phyloP scores from a whole-genome alignment of 768 basidiomycete species.

The Phlebiopsis flavidoalba region DNA sequence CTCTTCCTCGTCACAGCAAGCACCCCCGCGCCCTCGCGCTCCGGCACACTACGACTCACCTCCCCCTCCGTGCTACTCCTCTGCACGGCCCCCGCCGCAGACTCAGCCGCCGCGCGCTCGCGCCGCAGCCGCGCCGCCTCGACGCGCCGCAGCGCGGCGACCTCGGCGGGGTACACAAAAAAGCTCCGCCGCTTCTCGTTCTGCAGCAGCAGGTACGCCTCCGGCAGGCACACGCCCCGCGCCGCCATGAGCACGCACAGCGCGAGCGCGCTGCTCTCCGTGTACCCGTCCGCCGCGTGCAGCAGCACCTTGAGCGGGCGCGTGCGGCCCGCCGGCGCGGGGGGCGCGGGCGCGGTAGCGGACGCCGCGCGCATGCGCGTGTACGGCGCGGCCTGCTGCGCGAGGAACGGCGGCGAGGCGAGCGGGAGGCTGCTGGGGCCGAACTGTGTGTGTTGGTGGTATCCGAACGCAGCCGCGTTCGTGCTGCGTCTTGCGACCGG shows the following conservation, averaged over 20 bases:
- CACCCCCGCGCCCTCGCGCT: not conserved
- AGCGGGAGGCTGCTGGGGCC: slow-evolving; percentile 21
- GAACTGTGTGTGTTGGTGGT: not conserved
- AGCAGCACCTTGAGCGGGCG: slow-evolving; percentile 70
- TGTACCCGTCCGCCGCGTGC: slow-evolving; percentile 87
- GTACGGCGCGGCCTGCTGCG: slow-evolving; percentile 14
- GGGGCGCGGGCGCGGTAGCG: not conserved
- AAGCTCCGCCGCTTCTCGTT: slow-evolving; percentile 75
- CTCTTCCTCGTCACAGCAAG: slow-evolving; percentile 47
- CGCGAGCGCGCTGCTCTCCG: slow-evolving; percentile 86
- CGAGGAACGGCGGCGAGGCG: slow-evolving; percentile 24
- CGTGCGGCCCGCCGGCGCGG: slow-evolving; percentile 32
- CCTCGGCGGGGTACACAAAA: slow-evolving; percentile 85
- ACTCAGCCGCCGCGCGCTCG: slow-evolving; percentile 17
- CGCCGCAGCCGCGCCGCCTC: slow-evolving; percentile 47
- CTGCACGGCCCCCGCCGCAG: too few species aligned
- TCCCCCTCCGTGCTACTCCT: too few species aligned
- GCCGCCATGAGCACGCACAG: slow-evolving; percentile 82
- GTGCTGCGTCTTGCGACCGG: slow-evolving; percentile 7
- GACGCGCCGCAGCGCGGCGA: slow-evolving; percentile 65
- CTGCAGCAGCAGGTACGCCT: slow-evolving; percentile 92
- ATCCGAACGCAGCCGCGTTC: slow-evolving; percentile 10
- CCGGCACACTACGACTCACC: not conserved
- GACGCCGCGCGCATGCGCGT: slow-evolving; percentile 22
- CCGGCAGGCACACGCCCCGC: slow-evolving; percentile 63